A percentile compares a stretch with the other conserved stretches of the same genome.
phyloP scores from a whole-genome alignment of 768 basidiomycete species.

The Lactarius sanguifluus region DNA sequence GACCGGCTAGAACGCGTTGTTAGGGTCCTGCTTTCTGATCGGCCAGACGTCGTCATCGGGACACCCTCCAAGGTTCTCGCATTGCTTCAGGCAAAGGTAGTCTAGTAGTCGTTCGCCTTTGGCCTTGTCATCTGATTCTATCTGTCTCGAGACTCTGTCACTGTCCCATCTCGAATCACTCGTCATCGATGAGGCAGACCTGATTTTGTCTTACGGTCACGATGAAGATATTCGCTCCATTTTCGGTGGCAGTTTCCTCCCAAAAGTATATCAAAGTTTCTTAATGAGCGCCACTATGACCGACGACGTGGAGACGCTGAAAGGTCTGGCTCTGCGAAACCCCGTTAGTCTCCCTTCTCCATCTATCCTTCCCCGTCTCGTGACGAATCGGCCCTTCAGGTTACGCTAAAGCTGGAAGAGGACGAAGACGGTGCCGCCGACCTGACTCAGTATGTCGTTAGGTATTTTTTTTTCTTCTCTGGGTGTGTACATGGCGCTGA shows the following conservation, averaged over 20 bases:
- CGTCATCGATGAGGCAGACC: constrained; percentile 96
- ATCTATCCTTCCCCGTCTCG: background rate
- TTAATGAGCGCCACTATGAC: constrained; percentile 98
- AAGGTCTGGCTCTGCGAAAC: constrained; percentile 82
- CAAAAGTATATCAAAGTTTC: constrained; percentile 85
- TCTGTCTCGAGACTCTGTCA: constrained; percentile 53
- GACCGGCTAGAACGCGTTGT: background rate
- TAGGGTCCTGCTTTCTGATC: constrained; percentile 60
- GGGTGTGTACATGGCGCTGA: background rate
- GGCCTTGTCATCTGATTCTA: constrained; percentile 4
- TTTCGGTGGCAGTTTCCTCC: constrained; percentile 67
- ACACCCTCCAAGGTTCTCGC: constrained; percentile 73
- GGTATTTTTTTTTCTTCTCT: constrained; percentile 39
- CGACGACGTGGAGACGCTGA: constrained; percentile 89
- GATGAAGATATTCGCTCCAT: constrained; percentile 82
- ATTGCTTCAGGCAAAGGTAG: constrained; percentile 68
- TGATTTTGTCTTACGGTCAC: constrained; percentile 95
- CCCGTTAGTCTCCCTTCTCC: constrained; percentile 57
- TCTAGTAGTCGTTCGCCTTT: background rate
- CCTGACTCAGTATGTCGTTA: constrained; percentile 83
- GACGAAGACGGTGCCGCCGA: constrained; percentile 78
- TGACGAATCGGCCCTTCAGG: constrained; percentile 44
- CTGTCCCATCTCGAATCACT: constrained; percentile 74
- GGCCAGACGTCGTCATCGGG: constrained; percentile 76
- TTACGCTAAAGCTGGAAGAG: constrained; percentile 84